Evolutionary conservation across 768 basidiomycete species (phyloP), one percentile per base, ranked within the genome.

Genomic region (Leucosporidium creatinivorum): DNA sequence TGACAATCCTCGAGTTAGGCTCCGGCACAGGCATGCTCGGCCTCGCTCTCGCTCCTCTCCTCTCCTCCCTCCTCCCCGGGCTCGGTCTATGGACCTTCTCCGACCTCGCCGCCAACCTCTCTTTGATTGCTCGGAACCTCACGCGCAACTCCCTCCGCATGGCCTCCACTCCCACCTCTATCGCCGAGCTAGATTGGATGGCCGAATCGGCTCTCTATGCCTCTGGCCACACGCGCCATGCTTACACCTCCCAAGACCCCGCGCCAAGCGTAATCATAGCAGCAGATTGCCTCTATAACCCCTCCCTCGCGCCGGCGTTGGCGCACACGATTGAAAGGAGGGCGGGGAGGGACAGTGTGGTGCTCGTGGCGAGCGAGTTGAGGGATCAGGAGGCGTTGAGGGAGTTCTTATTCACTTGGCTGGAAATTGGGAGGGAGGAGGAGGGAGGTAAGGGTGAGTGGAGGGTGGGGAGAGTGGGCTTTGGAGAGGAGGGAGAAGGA

Each of bases 261-360:
- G 25, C 10, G 21, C 61, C 39, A 2, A 44, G 39, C 15, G 8
- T 68, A 3, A 61, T 72, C 54, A 21, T 72, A 33, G 67, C 67
- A 13, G 28, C 44, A 26, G 70, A 72, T 52, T 72, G 70, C 44
- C 57, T 72, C 52, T 70, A 66, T 65, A 70, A 70, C 55, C 69
- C 69, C 12, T 50, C 55, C 15, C 67, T 65, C 13, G 50, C 62
- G 0, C 33, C 26, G 2, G 63, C 64, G 19, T 61, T 66, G 23
- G 69, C 58, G 18, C 62, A 57, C 10, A 63, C 69, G 17, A 63
- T 69, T 33, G 31, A 61, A 7, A 31, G 54, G 19, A 9, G 36
- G 31, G 54, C 59, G 15, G 48, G 59, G 19, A 23, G 28, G 1
- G 47, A 39, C 26, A 66, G 58, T 13, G 39, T 68, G 19, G 67